Evolutionary conservation across 345 rosid genomes (phyloP).

Genomic region (Rhodomyrtus tomentosa): DNA sequence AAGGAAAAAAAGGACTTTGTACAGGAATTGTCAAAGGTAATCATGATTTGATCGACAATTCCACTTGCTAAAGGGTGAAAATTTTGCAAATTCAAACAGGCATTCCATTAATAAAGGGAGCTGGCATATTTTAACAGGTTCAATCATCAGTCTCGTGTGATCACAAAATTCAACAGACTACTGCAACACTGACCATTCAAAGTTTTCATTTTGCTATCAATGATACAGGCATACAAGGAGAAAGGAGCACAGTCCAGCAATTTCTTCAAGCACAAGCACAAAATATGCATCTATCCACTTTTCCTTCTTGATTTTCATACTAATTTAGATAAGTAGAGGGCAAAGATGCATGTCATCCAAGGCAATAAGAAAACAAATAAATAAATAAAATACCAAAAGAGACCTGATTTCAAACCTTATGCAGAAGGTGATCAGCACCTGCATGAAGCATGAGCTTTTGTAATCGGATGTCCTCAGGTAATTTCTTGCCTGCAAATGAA

Average conservation of each 20-base stretch:
- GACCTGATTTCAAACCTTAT: conserved; percentile 50
- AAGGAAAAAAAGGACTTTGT: not conserved
- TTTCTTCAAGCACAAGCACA: not conserved
- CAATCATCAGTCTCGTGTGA: not conserved
- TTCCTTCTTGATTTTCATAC: not conserved
- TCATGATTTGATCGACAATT: not conserved
- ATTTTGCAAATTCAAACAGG: not conserved
- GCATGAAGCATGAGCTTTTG: conserved; percentile 51
- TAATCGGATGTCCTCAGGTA: conserved; percentile 36
- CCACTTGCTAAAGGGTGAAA: not conserved
- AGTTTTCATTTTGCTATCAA: not conserved
- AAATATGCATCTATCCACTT: not conserved
- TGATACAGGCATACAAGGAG: not conserved
- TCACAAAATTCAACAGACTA: not conserved
- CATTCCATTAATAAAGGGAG: not conserved
- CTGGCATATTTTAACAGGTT: not conserved
- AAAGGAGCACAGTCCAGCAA: not conserved
- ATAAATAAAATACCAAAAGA: not conserved
- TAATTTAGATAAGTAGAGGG: not conserved
- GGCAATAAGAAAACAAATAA: not conserved
- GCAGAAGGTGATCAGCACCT: conserved; percentile 57
- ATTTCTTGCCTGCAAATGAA: conserved; percentile 49
- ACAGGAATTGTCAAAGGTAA: not conserved
- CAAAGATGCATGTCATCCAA: not conserved
- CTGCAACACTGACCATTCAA: not conserved